Conservation (phyloP, 73 alveolate species). For the Paramecium octaurelia region DNA sequence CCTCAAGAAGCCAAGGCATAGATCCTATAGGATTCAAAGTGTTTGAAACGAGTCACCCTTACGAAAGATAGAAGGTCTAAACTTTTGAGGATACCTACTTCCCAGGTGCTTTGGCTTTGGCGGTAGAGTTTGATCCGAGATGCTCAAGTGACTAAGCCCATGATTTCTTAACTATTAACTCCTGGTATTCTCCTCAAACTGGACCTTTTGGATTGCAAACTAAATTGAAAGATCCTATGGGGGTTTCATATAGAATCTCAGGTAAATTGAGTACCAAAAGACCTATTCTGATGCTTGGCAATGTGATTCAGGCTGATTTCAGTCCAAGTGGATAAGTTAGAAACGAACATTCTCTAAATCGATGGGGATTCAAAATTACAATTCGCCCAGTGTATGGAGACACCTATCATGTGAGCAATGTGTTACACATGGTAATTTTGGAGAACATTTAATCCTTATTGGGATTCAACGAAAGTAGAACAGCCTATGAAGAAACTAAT, state of each 20-base stretch:
- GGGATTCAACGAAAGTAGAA: not conserved
- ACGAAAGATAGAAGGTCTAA: constrained; percentile 77
- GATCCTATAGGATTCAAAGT: constrained; percentile 79
- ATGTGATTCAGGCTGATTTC: constrained; percentile 74
- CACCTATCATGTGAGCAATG: not conserved
- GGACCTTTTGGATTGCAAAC: constrained; percentile 30
- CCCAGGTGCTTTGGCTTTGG: constrained; percentile 87
- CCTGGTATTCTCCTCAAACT: constrained; percentile 53
- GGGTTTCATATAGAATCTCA: constrained; percentile 69
- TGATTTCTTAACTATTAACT: constrained; percentile 65
- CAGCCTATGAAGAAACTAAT: not conserved
- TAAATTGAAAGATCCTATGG: constrained; percentile 55
- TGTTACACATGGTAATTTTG: not conserved
- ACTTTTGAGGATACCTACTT: constrained; percentile 69
- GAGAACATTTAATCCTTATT: constrained; percentile 18
- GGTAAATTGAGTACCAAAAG: constrained; percentile 69
- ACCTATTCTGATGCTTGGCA: constrained; percentile 77
- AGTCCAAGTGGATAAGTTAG: constrained; percentile 72
- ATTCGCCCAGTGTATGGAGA: constrained; percentile 79
- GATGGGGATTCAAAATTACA: constrained; percentile 83
- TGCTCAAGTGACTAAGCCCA: constrained; percentile 71
- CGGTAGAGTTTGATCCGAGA: constrained; percentile 80
- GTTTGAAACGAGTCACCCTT: constrained; percentile 92
- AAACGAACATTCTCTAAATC: constrained; percentile 63
- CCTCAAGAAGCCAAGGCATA: constrained; percentile 75